Evolutionary conservation across 2,329 filamentous ascomycete genomes (phyloP).

Genomic region (Neonectria faginata): DNA sequence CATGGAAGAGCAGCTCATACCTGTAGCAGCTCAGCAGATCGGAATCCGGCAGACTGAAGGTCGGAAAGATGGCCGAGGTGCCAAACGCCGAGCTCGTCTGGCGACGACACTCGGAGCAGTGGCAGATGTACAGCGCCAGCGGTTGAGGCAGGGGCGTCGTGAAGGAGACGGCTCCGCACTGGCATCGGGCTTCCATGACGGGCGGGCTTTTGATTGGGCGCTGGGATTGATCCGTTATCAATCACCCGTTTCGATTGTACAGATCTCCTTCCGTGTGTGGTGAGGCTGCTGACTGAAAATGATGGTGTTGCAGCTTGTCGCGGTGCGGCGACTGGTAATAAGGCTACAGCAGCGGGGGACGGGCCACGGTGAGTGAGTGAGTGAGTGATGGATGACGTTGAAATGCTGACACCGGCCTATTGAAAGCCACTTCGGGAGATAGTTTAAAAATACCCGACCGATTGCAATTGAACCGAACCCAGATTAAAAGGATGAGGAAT

Average conservation of each 20-base stretch:
- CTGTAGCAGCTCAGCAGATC: constrained; percentile 65
- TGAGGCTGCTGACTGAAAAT: not conserved
- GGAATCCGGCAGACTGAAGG: constrained; percentile 67
- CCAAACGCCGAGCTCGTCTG: constrained; percentile 76
- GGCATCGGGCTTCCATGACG: constrained; percentile 70
- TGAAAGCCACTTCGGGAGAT: constrained; percentile 16
- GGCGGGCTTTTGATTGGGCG: not conserved
- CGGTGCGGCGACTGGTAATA: not conserved
- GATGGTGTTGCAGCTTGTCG: not conserved
- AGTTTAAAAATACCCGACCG: not conserved
- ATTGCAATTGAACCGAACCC: not conserved
- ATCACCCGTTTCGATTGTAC: not conserved
- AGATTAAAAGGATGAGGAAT: not conserved
- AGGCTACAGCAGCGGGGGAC: constrained; percentile 6
- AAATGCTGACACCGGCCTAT: constrained; percentile 17
- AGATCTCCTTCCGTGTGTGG: not conserved
- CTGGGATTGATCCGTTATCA: not conserved
- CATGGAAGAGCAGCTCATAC: constrained; percentile 40
- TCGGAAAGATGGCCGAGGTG: constrained; percentile 76
- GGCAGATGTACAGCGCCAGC: constrained; percentile 76
- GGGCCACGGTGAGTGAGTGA: not conserved
- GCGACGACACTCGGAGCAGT: constrained; percentile 74
- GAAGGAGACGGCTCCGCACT: constrained; percentile 74
- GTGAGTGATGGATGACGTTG: constrained; percentile 22
- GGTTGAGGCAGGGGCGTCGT: constrained; percentile 70